Conservation (phyloP, 768 basidiomycete genomes). For the Lactarius sanguifluus region DNA sequence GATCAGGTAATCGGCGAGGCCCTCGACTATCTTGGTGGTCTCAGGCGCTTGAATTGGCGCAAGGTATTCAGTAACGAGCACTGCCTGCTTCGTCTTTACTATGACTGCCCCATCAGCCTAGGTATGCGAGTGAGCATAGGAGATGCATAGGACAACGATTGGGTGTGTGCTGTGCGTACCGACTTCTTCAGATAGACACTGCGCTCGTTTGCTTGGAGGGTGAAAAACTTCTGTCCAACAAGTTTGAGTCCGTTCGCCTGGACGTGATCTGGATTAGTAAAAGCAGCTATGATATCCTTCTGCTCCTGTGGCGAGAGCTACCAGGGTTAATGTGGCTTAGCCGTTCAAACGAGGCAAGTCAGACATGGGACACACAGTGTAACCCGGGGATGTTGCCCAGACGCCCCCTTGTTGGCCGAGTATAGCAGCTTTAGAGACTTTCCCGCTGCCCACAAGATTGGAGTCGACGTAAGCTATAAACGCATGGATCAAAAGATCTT, state of each 20-base stretch:
- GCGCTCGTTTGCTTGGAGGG: constrained; percentile 47
- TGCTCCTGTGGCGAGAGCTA: constrained; percentile 71
- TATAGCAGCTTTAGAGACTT: constrained; percentile 75
- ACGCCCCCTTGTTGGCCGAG: constrained; percentile 71
- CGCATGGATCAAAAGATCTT: constrained; percentile 4
- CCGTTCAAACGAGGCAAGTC: neutral
- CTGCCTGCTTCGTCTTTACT: constrained; percentile 82
- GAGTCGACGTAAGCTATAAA: constrained; percentile 74
- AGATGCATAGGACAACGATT: neutral
- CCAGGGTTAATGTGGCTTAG: neutral
- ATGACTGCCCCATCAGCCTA: constrained; percentile 73
- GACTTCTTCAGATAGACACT: constrained; percentile 75
- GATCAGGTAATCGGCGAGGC: constrained; percentile 78
- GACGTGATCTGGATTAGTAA: constrained; percentile 40
- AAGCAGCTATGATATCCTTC: constrained; percentile 51
- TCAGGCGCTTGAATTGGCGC: constrained; percentile 67
- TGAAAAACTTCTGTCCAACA: constrained; percentile 74
- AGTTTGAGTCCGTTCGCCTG: constrained; percentile 64
- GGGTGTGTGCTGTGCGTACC: constrained; percentile 45
- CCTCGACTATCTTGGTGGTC: constrained; percentile 61
- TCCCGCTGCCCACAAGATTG: constrained; percentile 73
- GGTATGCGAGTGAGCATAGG: constrained; percentile 13
- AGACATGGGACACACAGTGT: constrained; percentile 46
- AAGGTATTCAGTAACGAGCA: constrained; percentile 75
- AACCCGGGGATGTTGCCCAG: constrained; percentile 67